These are phyloP conservation scores for Aspergillus flavus DNA, from an alignment of 2,329 filamentous ascomycete genomes.

Conservation along the genomic window DNA sequence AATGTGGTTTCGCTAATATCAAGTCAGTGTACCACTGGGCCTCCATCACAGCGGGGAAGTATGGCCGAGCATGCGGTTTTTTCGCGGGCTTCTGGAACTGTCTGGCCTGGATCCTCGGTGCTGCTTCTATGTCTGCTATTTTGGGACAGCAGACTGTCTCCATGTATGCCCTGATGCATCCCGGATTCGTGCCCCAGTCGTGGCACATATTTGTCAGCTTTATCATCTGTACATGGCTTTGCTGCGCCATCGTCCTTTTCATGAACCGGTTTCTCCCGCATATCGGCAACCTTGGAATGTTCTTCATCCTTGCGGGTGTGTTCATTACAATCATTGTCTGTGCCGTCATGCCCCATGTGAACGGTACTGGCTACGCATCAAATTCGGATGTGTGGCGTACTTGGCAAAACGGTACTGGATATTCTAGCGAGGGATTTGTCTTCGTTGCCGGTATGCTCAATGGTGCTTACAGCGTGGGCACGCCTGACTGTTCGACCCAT, in stretches of 20 bases:
- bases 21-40: slow-evolving; percentile 64
- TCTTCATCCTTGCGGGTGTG: slow-evolving; percentile 58
- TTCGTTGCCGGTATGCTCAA: slow-evolving; percentile 69
- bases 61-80: slow-evolving; percentile 55
- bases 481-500: slow-evolving; percentile 67
- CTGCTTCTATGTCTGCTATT: slow-evolving; percentile 62
- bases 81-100: slow-evolving; percentile 51
- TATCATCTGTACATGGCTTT: slow-evolving; percentile 58
- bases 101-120: slow-evolving; percentile 62
- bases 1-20: not conserved
- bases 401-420: slow-evolving; percentile 53
- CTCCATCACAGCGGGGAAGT: slow-evolving; percentile 59
- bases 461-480: slow-evolving; percentile 68
- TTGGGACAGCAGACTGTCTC: slow-evolving; percentile 62
- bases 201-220: slow-evolving; percentile 66
- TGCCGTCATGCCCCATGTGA: slow-evolving; percentile 56
- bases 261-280: slow-evolving; percentile 55
- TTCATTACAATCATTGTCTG: slow-evolving; percentile 57
- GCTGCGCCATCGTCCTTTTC: slow-evolving; percentile 57
- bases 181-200: slow-evolving; percentile 52
- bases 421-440: slow-evolving; percentile 59
- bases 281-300: slow-evolving; percentile 59
- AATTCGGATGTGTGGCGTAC: slow-evolving; percentile 59
- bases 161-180: slow-evolving; percentile 64
- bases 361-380: slow-evolving; percentile 47